Base-by-base conservation (phyloP, 352 stramenopile species). In the Pythium oligandrum region DNA sequence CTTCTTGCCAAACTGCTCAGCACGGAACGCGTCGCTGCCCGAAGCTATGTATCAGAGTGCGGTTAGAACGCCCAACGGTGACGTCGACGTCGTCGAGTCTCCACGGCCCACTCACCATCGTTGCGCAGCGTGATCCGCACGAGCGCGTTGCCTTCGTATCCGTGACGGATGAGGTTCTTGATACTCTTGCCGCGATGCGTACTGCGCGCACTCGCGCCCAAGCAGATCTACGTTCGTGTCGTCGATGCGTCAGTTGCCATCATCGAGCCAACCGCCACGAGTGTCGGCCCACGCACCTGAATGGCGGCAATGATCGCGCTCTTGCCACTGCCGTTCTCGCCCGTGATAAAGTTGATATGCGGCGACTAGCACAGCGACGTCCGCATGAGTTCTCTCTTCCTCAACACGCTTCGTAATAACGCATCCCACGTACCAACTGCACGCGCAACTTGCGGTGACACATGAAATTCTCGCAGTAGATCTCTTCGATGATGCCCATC, bases 381-480 rank as follows among this genome's bases (percentile, higher is more conserved):
- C 36, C 17, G 17, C 17, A 26, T 26, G 9, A 51, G 7, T 35
- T 2, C 38, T 30, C 33, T 17, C 17, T 6, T 32, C 6, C 36
- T 36, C 9, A 32, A 26, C 17, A 26, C 17, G 17, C 17, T 26
- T 26, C 17, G 17, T 26, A 26, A 26, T 26, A 0, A 0, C 17
- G 17, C 17, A 0, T 26, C 17, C 17, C 17, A 53, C 62, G 48
- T 43, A 78, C 70, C 12, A 98, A 63, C 7, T 87, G 63, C 17
- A 98, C 78, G 0, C 73, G 80, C 49, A 98, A 72, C 56, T 96
- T 97, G 49, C 84, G 86, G 61, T 98, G 96, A 68, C 95, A 99
- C 96, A 99, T 99, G 69, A 99, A 99, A 65, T 99, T 98, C 63
- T 98, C 91, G 46, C 92, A 91, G 73, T 98, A 98, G 35, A 98